A percentile compares a stretch with the other conserved stretches of the same genome.
Evolutionary conservation across 257 asterid genomes (phyloP).

Genomic region (Solanum virginianum): DNA sequence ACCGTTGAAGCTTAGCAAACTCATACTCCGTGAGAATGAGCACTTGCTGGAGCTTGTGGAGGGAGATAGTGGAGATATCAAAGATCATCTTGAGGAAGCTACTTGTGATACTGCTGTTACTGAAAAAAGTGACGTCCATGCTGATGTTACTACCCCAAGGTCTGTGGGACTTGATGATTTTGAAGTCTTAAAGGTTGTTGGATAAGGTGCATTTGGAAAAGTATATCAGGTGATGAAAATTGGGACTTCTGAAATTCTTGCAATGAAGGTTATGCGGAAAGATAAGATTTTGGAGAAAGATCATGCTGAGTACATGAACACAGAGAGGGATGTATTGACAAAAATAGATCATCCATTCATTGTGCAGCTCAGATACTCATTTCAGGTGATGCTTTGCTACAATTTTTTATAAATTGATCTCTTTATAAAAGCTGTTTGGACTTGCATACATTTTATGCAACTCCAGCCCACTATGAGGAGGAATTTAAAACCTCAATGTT

Average conservation of each 20-base stretch:
- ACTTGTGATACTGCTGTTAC: conserved; percentile 1
- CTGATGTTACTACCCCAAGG: conserved; percentile 8
- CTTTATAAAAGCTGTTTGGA: background rate
- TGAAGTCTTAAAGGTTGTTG: conserved; percentile 62
- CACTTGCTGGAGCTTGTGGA: conserved; percentile 21
- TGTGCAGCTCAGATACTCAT: conserved; percentile 66
- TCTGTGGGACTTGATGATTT: conserved; percentile 58
- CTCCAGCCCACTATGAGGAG: background rate
- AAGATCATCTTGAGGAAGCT: conserved; percentile 10
- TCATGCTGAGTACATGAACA: conserved; percentile 58
- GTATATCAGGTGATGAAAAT: conserved; percentile 67
- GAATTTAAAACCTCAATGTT: background rate
- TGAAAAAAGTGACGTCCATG: conserved; percentile 3
- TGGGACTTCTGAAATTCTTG: conserved; percentile 55
- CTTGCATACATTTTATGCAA: background rate
- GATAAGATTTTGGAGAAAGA: conserved; percentile 70
- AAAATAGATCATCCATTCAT: conserved; percentile 61
- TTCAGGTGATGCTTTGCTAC: conserved; percentile 36
- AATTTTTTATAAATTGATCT: background rate
- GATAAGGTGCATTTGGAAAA: conserved; percentile 80
- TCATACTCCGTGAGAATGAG: conserved; percentile 24
- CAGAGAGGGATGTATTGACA: conserved; percentile 73
- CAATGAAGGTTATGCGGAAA: conserved; percentile 79
- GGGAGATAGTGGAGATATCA: conserved; percentile 13
- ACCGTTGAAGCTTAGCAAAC: conserved; percentile 23